Evolutionary conservation across 1,284 basidiomycete species (phyloP), one percentile per base, ranked within the genome.

Genomic region (Schizophyllum commune): DNA sequence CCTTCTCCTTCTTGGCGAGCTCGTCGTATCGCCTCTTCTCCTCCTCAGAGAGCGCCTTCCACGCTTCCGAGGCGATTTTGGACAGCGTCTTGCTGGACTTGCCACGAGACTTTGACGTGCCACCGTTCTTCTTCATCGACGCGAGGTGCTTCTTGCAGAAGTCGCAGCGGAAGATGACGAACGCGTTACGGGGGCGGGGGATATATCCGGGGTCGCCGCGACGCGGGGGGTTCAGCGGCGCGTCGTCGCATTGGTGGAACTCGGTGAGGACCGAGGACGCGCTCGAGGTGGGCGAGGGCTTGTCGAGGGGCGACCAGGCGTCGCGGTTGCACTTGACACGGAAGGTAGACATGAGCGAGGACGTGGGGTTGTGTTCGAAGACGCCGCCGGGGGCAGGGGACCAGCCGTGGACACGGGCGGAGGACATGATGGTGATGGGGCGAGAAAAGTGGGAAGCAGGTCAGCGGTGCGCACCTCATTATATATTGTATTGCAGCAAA

Each of bases 171-270:
- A 89, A 94, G 69, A 94, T 81, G 75, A 94, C 91, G 77, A 92
- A 94, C 27, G 89, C 85, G 71, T 94, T 94, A 32, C 86, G 79
- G 0, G 92, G 92, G 13, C 92, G 84, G 58, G 88, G 88, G 60
- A 92, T 80, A 65, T 75, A 76, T 56, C 71, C 68, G n/a, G 72
- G 58, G 15, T 55, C 59, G 8, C 58, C 59, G 5, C 56, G 32
- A 13, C 62, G 62, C 19, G 33, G 39, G 2, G 60, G 47, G 5
- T 58, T 58, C 54, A 52, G 51, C 47, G 65, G 27, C 22, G 60
- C 20, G 52, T 47, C 39, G 13, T 47, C 39, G 39, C 17, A 47
- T 47, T 47, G 39, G 39, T 17, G 13, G 39, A 47, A 47, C 39
- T 47, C 39, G 39, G 39, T 47, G 17, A 47, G 39, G 13, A 47